Base-by-base conservation (phyloP, 1,284 basidiomycete genomes). In the Ustilago lituana region DNA sequence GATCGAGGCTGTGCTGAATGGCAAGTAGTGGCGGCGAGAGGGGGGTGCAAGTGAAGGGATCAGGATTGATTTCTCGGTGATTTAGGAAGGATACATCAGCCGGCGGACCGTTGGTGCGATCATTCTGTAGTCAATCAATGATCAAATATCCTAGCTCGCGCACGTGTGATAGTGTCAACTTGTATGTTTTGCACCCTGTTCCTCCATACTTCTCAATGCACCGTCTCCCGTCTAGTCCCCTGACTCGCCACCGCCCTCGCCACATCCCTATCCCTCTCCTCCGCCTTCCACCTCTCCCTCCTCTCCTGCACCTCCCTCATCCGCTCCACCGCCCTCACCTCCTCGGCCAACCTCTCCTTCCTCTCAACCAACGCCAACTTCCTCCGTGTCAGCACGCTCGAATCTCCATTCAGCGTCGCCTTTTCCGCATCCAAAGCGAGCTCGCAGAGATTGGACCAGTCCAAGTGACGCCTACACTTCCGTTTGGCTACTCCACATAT, bases 381-480 rank as follows among this genome's bases (percentile, higher is more conserved):
- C 7, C 19, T 14, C 35, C 59, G 50, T 6, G 60, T 54, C 33
- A 69, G 9, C 11, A 38, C 38, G 10, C 61, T 36, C 26, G 56
- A 53, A 23, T 74, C 67, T 6, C 46, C 46, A 31, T 64, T 65
- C 33, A 74, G 22, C 7, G 27, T 55, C 12, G 54, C 36, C 54
- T 62, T 70, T 39, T 62, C 58, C 20, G 60, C 56, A 37, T 66
- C 66, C 27, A 69, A 20, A n/a, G 51, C 38, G 5, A 58, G 12
- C 32, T 69, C 66, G 51, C 59, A 58, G 22, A 69, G 45, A 23
- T 69, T 63, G 7, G 60, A 54, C 72, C 72, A 74, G 14, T 70
- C 72, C 3, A 53, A 5, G 36, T 74, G 72, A 10, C 66, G 38
- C 22, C 56, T 50, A 38, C 72, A 74, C 24, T 67, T 74, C 29